A percentile compares a stretch with the other conserved stretches of the same genome.
These are phyloP conservation scores for Cladosporium austrohemisphaericum DNA, from an alignment of 2,329 filamentous ascomycete species.

Conservation along the genomic window DNA sequence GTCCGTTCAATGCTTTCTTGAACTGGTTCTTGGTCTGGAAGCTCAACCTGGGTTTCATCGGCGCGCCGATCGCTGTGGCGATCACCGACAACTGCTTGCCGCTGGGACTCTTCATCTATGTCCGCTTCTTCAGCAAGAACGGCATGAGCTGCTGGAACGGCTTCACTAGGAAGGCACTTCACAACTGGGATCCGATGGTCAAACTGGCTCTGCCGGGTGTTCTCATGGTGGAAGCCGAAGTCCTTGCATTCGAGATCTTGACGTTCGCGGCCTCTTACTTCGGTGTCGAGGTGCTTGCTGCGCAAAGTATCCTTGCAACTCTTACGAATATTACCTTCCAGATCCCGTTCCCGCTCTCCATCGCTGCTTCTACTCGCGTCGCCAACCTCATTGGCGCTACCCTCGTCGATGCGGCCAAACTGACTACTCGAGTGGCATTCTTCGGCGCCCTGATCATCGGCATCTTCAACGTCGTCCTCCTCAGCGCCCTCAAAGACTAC, in stretches of 20 bases:
- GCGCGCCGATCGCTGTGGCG: slow-evolving; percentile 71
- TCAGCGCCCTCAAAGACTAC: slow-evolving; percentile 65
- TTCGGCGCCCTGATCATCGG: slow-evolving; percentile 66
- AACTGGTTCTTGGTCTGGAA: slow-evolving; percentile 77
- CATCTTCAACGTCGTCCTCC: slow-evolving; percentile 68
- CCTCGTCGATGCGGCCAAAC: slow-evolving; percentile 72
- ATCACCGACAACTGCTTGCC: slow-evolving; percentile 72
- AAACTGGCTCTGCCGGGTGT: slow-evolving; percentile 80
- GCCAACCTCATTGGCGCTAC: slow-evolving; percentile 89
- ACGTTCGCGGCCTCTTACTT: slow-evolving; percentile 78
- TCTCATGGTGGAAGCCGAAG: slow-evolving; percentile 90
- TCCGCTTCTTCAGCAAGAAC: slow-evolving; percentile 57
- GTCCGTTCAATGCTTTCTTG: slow-evolving; percentile 72
- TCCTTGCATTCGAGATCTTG: slow-evolving; percentile 84
- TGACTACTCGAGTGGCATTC: slow-evolving; percentile 71
- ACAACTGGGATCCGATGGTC: slow-evolving; percentile 80
- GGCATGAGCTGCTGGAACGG: slow-evolving; percentile 76
- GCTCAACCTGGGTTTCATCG: slow-evolving; percentile 65
- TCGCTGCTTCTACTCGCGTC: slow-evolving; percentile 81
- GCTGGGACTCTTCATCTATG: slow-evolving; percentile 65
- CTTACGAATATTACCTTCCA: slow-evolving; percentile 26
- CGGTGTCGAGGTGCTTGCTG: slow-evolving; percentile 71
- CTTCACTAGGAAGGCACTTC: slow-evolving; percentile 62
- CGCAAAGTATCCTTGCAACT: slow-evolving; percentile 50
- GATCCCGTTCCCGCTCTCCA: slow-evolving; percentile 77